A percentile compares a stretch with the other conserved stretches of the same genome.
Conservation (phyloP, 768 basidiomycete species). For the Hemileccinum impolitum region DNA sequence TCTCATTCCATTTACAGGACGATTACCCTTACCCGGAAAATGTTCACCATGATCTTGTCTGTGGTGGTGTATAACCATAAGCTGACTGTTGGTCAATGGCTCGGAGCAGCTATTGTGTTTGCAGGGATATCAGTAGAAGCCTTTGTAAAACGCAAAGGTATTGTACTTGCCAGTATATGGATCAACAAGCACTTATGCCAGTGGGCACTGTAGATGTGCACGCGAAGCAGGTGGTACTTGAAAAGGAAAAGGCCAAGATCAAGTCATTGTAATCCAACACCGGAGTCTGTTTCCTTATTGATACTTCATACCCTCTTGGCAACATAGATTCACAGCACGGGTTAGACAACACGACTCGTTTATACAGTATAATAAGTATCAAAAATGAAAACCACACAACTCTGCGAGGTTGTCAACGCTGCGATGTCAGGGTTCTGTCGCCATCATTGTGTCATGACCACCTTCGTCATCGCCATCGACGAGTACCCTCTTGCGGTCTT, state of each 20-base stretch:
- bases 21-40: conserved; percentile 92
- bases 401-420: background rate
- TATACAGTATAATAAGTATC: conserved; percentile 28
- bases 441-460: conserved; percentile 36
- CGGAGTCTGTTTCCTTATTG: background rate
- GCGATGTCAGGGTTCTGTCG: conserved; percentile 22
- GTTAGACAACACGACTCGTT: conserved; percentile 13
- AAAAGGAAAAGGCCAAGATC: conserved; percentile 81
- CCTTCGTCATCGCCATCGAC: conserved; percentile 32
- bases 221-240: conserved; percentile 72
- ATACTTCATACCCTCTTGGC: conserved; percentile 12
- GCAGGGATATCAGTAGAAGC: conserved; percentile 92
- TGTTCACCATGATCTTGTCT: conserved; percentile 97
- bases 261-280: conserved; percentile 57
- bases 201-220: conserved; percentile 63
- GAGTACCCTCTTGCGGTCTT: conserved; percentile 43
- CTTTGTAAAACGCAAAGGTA: conserved; percentile 84
- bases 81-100: conserved; percentile 84
- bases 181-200: conserved; percentile 3
- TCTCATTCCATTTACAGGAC: conserved; percentile 49
- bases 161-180: conserved; percentile 15
- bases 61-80: conserved; percentile 90
- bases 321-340: conserved; percentile 15
- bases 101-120: conserved; percentile 89
- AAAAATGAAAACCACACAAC: no score